Evolutionary conservation across 768 basidiomycete genomes (phyloP), one percentile per base, ranked within the genome.

Genomic region (Boletus vermiculosoides): DNA sequence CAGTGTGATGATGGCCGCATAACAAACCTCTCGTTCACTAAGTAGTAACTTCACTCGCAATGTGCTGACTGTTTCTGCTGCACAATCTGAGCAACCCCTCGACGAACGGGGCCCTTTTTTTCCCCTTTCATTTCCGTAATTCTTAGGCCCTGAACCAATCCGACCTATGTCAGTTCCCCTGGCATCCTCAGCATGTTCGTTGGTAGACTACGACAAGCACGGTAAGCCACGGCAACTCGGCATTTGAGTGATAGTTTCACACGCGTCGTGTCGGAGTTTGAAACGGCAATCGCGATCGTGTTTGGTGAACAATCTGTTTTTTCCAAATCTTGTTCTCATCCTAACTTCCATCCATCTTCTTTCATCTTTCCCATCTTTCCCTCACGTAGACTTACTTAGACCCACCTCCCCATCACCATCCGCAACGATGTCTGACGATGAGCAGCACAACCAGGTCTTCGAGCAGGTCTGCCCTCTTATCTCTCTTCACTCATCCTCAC

Each of bases 391-490:
- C 50, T 49, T 45, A 22, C 50, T 36, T 65, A 66, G 63, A 70
- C 42, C 18, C 51, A 46, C 54, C n/a, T 49, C 42, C 47, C 39
- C 46, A 39, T 40, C 51, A 45, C 56, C 63, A 66, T 53, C 60
- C 58, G 39, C 57, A 64, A 82, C 75, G 78, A 92, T 91, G 90
- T 89, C 87, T 71, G 93, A 96, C 79, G 92, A 96, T 75, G 90
- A 92, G 75, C 89, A 92, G 74, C 92, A 94, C 80, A 83, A 94
- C 69, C 88, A 93, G 71, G 82, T 78, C 71, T 94, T 97, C 67
- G 92, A 95, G 80, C 79, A 84, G 80, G 90, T 88, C 50, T 56
- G 79, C 67, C 57, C 49, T 25, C 51, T 41, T 31, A 47, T 59
- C 50, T 50, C 33, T 44, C 54, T 46, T 59, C 41, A 46, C 25